Base-by-base conservation (phyloP, 306 rosid species). In the Heteromeles arbutifolia region DNA sequence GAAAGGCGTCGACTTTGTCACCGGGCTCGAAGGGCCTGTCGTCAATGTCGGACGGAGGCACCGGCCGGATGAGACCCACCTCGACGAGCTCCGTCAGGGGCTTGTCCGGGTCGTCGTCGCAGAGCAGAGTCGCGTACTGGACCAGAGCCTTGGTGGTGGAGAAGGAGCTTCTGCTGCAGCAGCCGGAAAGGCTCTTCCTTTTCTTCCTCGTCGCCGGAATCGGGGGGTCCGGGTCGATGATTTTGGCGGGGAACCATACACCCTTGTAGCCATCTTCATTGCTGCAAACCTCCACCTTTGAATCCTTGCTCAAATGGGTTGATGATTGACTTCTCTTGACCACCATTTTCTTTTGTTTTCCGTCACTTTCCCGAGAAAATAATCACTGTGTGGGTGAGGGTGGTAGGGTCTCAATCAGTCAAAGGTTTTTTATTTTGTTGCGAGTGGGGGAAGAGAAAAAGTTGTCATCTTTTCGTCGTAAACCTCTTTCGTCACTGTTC, bases 1-100 rank as follows among this genome's bases (percentile, higher is more conserved):
- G 1, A 22, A 73, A 66, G 19, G 74, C 74, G 43, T 79, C 82
- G 3, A 79, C 78, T 14, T 56, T 74, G 37, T 79, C 78, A 26
- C 13, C 19, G 25, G 8, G 59, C 74, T 57, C 74, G 24, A 72
- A 15, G 14, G 6, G 18, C 9, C 10, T 4, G 15, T 52, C 53
- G 29, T 8, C 22, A 22, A 7, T n/a, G 41, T 65, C 78, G 22
- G 11, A 12, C 1, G 82, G 82, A 11, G 78, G 78, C 57, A 5
- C 7, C 2, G 82, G 82, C 22, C 82, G 34, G 13, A 79, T 48
- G 48, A 3, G 31, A 1, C 29, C 2, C 21, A 25, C 26, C 0
- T 73, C 28, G 4, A n/a, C 24, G 4, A 39, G 12, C 62, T 79
- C 82, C 8, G 13, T 15, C 18, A 65, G 69, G 0, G 69, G 78